phyloP scores from a whole-genome alignment of 805 yeast genomes.

The Brettanomyces custersianus region DNA sequence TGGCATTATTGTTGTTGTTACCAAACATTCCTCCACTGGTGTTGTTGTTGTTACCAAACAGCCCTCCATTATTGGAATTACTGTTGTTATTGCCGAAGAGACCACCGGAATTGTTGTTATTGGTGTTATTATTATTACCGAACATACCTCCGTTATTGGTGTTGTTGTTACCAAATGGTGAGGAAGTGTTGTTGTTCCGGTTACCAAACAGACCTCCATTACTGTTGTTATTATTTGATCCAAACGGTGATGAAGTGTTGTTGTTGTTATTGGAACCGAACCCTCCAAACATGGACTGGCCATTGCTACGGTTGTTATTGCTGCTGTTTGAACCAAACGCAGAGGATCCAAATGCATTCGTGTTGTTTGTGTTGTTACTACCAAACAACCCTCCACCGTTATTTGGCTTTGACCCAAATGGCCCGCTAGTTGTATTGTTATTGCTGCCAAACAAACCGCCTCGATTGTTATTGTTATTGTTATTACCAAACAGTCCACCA shows the following conservation, averaged over 20 bases:
- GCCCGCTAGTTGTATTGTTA: constrained; percentile 11
- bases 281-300: constrained; percentile 3
- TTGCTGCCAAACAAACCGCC: constrained; percentile 14
- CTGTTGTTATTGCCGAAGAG: constrained; percentile 28
- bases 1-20: constrained; percentile 13
- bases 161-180: constrained; percentile 14
- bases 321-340: constrained; percentile 21
- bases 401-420: constrained; percentile 21
- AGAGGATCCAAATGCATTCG: constrained; percentile 15
- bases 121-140: constrained; percentile 19
- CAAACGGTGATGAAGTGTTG: constrained; percentile 21
- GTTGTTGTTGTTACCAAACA: constrained; percentile 24
- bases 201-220: constrained; percentile 29
- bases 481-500: constrained; percentile 32
- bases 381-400: constrained; percentile 14
- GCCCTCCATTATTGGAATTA: constrained; percentile 19
- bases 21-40: constrained; percentile 29
- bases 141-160: constrained; percentile 22
- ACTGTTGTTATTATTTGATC: constrained; percentile 20
- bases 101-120: constrained; percentile 6
- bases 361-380: constrained; percentile 15
- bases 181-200: constrained; percentile 8
- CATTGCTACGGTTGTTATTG: constrained; percentile 3
- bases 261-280: constrained; percentile 24
- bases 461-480: constrained; percentile 8